phyloP scores from a whole-genome alignment of 371 early-diverging fungal species.

The Rhizomucor pusillus region DNA sequence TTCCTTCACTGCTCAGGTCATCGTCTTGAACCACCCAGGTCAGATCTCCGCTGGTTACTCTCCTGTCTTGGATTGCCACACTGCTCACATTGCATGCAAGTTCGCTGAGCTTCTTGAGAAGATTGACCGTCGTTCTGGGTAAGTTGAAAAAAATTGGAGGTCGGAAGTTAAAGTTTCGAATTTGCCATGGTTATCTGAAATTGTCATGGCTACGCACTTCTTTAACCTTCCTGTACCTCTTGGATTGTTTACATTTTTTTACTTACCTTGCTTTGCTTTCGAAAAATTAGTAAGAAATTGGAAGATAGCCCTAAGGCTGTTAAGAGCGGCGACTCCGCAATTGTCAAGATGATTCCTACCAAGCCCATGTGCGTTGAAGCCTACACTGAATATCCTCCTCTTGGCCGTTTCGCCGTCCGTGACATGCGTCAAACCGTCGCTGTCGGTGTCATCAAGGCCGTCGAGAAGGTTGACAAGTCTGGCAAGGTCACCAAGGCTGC shows the following conservation, averaged over 20 bases:
- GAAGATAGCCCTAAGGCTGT: too few relatives aligned
- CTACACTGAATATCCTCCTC: conserved; percentile 88
- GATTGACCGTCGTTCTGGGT: conserved; percentile 95
- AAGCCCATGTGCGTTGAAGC: conserved; percentile 97
- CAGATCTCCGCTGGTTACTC: conserved; percentile 87
- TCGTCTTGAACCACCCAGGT: conserved; percentile 95
- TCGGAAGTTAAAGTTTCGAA: too few relatives aligned
- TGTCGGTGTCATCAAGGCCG: too few relatives aligned
- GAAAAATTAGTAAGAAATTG: too few relatives aligned
- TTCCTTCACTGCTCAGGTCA: conserved; percentile 92
- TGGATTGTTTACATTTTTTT: too few relatives aligned
- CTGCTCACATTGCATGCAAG: conserved; percentile 94
- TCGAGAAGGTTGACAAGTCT: too few relatives aligned
- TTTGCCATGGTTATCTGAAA: too few relatives aligned
- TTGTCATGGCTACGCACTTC: too few relatives aligned
- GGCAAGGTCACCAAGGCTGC: too few relatives aligned
- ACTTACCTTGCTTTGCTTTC: too few relatives aligned
- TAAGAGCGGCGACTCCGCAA: conserved; percentile 92
- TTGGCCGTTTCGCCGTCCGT: conserved; percentile 97
- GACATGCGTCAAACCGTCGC: conserved; percentile 93
- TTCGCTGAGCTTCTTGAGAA: conserved; percentile 88
- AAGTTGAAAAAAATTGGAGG: too few relatives aligned
- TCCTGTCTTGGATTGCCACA: conserved; percentile 94
- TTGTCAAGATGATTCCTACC: conserved; percentile 91
- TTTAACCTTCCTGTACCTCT: too few relatives aligned